Evolutionary conservation across 2,329 filamentous ascomycete species (phyloP), one percentile per base, ranked within the genome.

Genomic region (Aspergillus cejpii): DNA sequence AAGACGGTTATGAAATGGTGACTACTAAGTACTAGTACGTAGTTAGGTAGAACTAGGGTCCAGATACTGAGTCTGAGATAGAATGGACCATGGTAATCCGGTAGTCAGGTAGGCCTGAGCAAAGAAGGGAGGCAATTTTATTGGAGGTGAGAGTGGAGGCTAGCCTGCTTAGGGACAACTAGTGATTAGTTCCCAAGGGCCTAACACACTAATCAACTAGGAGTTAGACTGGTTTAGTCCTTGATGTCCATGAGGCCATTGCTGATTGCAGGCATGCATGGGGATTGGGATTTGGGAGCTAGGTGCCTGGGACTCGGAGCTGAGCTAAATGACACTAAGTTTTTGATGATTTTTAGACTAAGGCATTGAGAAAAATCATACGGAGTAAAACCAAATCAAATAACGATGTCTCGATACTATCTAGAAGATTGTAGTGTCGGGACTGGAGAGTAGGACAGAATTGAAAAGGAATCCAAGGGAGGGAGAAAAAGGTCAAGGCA

Each of bases 201-300:
- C 31, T 34, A 34, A 17, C n/a, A n/a, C n/a, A n/a, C n/a, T n/a
- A n/a, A n/a, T n/a, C n/a, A n/a, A n/a, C n/a, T n/a, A n/a, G n/a
- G n/a, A n/a, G n/a, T n/a, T n/a, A n/a, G n/a, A n/a, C n/a, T n/a
- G n/a, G n/a, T n/a, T n/a, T n/a, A n/a, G n/a, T n/a, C n/a, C n/a
- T n/a, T n/a, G n/a, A n/a, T 44, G 34, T 44, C 47, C 43, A 48
- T 48, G 51, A 52, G 41, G 44, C 49, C 47, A 45, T 49, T 46
- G 49, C 46, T n/a, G 23, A 20, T 26, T 20, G 19, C 14, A 8
- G 3, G 14, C 23, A 8, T 24, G 4, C 23, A 24, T 24, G 4
- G 5, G 8, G 4, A 8, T 24, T 24, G 23, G 23, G 23, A 24
- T 8, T 47, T 24, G n/a, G n/a, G 33, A 26, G 42, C 27, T 36